These are phyloP conservation scores for Hypericum perforatum DNA, from an alignment of 345 rosid species.

Conservation along the genomic window DNA sequence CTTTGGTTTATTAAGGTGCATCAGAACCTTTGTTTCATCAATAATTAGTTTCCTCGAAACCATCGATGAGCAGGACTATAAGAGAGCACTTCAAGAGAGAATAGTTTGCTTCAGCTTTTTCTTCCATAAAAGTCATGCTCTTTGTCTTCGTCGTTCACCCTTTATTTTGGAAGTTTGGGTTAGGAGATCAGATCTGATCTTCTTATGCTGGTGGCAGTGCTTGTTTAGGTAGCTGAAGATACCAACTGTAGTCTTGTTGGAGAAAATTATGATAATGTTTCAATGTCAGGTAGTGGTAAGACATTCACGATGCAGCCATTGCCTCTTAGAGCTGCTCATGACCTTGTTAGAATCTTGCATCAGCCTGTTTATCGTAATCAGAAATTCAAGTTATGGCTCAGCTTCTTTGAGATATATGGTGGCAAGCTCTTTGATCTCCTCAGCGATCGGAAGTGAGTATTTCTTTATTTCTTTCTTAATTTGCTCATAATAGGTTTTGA, in stretches of 20 bases:
- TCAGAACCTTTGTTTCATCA: too few species aligned
- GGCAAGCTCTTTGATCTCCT: constrained; percentile 95
- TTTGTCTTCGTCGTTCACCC: too few species aligned
- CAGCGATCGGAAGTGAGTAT: constrained; percentile 70
- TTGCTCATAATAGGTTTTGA: background rate
- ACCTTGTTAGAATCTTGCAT: constrained; percentile 75
- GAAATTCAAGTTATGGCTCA: constrained; percentile 88
- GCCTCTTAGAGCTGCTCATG: constrained; percentile 78
- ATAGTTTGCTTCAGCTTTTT: too few species aligned
- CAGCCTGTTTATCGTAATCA: constrained; percentile 80
- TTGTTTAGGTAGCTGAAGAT: constrained; percentile 1
- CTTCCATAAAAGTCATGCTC: too few species aligned
- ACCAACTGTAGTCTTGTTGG: background rate
- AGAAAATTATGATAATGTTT: constrained; percentile 1
- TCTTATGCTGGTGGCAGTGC: background rate
- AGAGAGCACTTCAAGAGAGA: too few species aligned
- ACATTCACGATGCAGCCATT: constrained; percentile 98
- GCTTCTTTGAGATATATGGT: constrained; percentile 94
- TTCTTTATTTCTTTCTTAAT: constrained; percentile 1
- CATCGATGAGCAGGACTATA: too few species aligned
- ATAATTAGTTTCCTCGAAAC: too few species aligned
- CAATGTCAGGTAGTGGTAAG: constrained; percentile 86
- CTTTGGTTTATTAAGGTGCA: too few species aligned
- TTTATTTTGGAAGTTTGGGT: too few species aligned
- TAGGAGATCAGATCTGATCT: too few species aligned